These are phyloP conservation scores for Alternaria panax DNA, from an alignment of 2,329 filamentous ascomycete species.

Conservation along the genomic window DNA sequence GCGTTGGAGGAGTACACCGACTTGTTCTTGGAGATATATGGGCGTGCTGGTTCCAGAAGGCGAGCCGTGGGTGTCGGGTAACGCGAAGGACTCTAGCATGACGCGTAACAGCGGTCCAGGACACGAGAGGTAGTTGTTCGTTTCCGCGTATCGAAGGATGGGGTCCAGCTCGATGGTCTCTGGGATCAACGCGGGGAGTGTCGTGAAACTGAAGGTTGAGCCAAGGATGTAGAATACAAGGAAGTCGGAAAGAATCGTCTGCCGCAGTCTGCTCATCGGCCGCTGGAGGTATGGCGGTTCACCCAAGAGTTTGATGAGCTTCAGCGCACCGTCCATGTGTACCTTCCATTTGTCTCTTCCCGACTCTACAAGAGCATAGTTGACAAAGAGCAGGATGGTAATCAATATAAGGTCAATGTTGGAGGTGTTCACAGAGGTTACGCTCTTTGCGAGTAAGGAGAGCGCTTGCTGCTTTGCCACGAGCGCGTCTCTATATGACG, in stretches of 20 bases:
- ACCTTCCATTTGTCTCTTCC: slow-evolving; percentile 61
- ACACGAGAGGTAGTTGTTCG: slow-evolving; percentile 52
- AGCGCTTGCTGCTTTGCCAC: slow-evolving; percentile 59
- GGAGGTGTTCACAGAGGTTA: slow-evolving; percentile 35
- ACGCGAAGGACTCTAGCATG: slow-evolving; percentile 47
- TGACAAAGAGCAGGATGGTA: slow-evolving; percentile 58
- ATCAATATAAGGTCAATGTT: slow-evolving; percentile 55
- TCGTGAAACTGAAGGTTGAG: slow-evolving; percentile 42
- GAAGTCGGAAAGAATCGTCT: slow-evolving; percentile 46
- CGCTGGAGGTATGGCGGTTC: slow-evolving; percentile 35
- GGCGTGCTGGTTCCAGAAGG: slow-evolving; percentile 14
- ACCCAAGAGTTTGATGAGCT: slow-evolving; percentile 53
- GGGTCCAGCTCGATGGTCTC: slow-evolving; percentile 43
- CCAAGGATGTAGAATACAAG: slow-evolving; percentile 48
- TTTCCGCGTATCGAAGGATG: slow-evolving; percentile 49
- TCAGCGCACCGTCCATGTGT: slow-evolving; percentile 60
- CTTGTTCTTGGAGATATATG: slow-evolving; percentile 33
- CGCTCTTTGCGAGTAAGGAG: slow-evolving; percentile 49
- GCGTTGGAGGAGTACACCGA: slow-evolving; percentile 32
- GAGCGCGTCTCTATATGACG: slow-evolving; percentile 48
- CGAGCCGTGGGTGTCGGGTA: slow-evolving; percentile 35
- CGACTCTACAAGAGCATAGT: slow-evolving; percentile 60
- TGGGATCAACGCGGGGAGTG: slow-evolving; percentile 37
- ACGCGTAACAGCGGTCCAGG: slow-evolving; percentile 46
- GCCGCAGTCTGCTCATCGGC: slow-evolving; percentile 44